These are phyloP conservation scores for Trichoderma orchidacearum DNA, from an alignment of 495 filamentous ascomycete genomes.

Conservation along the genomic window DNA sequence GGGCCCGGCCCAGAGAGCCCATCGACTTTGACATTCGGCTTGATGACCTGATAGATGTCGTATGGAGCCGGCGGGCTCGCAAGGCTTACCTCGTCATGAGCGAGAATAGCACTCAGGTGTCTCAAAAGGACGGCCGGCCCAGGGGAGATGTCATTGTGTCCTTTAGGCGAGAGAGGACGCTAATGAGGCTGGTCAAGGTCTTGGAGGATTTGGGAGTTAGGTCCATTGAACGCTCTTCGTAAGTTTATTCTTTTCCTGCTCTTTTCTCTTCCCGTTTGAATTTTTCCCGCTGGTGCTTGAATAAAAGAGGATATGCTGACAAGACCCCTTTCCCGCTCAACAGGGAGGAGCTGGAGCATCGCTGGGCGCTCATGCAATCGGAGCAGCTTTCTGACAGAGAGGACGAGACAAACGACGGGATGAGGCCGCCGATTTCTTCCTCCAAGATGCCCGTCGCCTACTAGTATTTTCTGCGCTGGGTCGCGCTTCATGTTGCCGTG, in stretches of 20 bases:
- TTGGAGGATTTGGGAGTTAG: neutral
- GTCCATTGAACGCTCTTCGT: neutral
- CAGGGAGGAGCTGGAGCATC: neutral
- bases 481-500: too few relatives aligned
- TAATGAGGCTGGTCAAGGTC: neutral
- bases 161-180: neutral
- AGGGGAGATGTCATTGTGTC: neutral
- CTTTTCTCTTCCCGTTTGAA: neutral
- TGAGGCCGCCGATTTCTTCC: neutral
- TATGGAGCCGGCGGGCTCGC: conserved; percentile 4
- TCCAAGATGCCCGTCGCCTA: neutral
- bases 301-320: too few relatives aligned
- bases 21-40: conserved; percentile 27
- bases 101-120: neutral
- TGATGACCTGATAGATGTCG: conserved; percentile 19
- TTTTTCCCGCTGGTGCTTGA: too few relatives aligned
- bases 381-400: neutral
- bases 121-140: neutral
- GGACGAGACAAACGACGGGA: neutral
- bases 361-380: neutral
- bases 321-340: too few relatives aligned
- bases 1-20: conserved; percentile 31
- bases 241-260: neutral
- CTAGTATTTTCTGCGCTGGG: too few relatives aligned
- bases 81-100: neutral